These are phyloP conservation scores for Neoboletus magnificus DNA, from an alignment of 768 basidiomycete species.

Conservation along the genomic window DNA sequence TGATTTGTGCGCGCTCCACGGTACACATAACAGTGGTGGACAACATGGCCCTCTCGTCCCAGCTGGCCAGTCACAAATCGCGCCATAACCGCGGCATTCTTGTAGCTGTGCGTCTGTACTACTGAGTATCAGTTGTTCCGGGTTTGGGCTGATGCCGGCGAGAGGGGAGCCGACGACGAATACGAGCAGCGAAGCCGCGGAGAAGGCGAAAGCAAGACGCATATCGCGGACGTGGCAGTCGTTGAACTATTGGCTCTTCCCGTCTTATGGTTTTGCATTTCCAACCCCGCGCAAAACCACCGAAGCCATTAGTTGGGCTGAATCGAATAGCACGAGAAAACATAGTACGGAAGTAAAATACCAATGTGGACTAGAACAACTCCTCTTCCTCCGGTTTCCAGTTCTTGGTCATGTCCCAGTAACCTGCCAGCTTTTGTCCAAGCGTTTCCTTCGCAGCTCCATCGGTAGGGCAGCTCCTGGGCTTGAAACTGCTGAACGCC, in stretches of 20 bases:
- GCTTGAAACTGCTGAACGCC: conserved; percentile 75
- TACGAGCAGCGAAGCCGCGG: not conserved
- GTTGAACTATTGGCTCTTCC: not conserved
- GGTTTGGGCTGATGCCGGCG: not conserved
- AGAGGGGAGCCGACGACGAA: conserved; percentile 3
- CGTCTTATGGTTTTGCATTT: not conserved
- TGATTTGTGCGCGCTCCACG: not conserved
- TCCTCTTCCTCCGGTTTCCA: conserved; percentile 84
- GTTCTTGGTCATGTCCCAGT: conserved; percentile 95
- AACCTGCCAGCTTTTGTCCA: conserved; percentile 79
- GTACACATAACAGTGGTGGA: conserved; percentile 10
- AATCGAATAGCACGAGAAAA: not conserved
- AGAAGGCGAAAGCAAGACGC: conserved; percentile 1
- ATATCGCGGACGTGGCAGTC: conserved; percentile 1
- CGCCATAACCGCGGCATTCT: not conserved
- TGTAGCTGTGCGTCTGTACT: not conserved
- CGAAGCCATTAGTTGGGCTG: not conserved
- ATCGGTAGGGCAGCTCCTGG: conserved; percentile 82
- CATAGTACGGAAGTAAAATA: not conserved
- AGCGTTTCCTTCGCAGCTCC: conserved; percentile 80
- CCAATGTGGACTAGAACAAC: conserved; percentile 41
- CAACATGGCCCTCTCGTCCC: conserved; percentile 19
- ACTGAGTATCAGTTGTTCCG: conserved; percentile 2
- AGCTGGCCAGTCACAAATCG: conserved; percentile 14
- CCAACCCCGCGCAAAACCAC: conserved; percentile 1